Base-by-base conservation (phyloP, 2,329 filamentous ascomycete genomes). In the Chaetothyriales sp. region DNA sequence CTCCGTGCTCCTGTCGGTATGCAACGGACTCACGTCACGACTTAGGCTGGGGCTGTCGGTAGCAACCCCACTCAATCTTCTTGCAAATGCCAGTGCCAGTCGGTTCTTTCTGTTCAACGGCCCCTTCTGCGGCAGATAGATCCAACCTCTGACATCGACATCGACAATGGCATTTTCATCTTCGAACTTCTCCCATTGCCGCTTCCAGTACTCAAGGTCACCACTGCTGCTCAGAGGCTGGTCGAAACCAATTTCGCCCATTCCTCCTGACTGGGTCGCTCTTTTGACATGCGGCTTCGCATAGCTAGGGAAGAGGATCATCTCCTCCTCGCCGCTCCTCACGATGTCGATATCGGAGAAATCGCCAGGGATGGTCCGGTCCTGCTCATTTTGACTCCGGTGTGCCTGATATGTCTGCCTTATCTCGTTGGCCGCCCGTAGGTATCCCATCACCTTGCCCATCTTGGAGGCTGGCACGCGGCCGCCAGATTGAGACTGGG, bases 281-380 rank as follows among this genome's bases (percentile, higher is more conserved):
- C 70, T 55, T 57, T 71, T 82, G 32, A 77, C 66, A 64, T 93
- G 83, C 54, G 75, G 75, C 62, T 89, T 81, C 7, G 86, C 87
- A 64, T 98, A 98, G 49, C 87, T 95, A 0, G 92, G 92, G 59
- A 98, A 98, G 20, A 98, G 65, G 8, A 98, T 79, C 81, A 98
- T 86, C 69, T 96, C 86, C 65, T 95, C 88, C 53, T 87, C 79
- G 10, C 86, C 89, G 54, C 80, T 81, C 9, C 80, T 77, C 15
- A 84, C 78, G 53, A 95, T 84, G n/a, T 83, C 79, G 18, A 86
- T 84, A 59, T 95, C 83, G 0, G 88, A 86, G 62, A 94, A 95
- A 1, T 83, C 79, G 0, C 83, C 84, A 0, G 86, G 83, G 26
- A 86, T 84, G 45, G 70, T 69, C 44, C 73, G 68, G 32, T 70